A percentile compares a stretch with the other conserved stretches of the same genome.
phyloP scores from a whole-genome alignment of 345 rosid species.

The Ceriops decandra region DNA sequence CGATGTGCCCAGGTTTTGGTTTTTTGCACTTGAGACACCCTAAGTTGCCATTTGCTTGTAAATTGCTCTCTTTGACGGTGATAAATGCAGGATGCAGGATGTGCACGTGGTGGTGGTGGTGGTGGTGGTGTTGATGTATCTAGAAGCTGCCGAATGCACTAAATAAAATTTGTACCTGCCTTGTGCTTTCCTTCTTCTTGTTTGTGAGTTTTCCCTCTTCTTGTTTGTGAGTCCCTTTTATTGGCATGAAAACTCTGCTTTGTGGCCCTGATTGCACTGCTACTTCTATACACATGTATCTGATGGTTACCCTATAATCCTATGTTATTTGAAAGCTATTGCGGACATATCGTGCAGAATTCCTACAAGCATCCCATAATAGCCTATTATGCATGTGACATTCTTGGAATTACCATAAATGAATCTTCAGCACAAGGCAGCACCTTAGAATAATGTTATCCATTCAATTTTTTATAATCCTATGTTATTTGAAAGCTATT shows the following conservation, averaged over 20 bases:
- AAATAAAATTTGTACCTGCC: slow-evolving; percentile 7
- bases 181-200: neutral
- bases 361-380: neutral
- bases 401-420: neutral
- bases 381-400: neutral
- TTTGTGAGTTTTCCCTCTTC: neutral
- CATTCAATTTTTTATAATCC: neutral
- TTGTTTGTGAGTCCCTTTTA: neutral
- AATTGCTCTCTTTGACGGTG: neutral
- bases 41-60: neutral
- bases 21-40: neutral
- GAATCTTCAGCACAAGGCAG: no score
- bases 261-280: neutral
- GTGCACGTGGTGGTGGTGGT: no score
- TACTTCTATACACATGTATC: neutral
- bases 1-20: no score
- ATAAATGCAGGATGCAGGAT: slow-evolving; percentile 41
- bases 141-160: slow-evolving; percentile 5
- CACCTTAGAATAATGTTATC: no score
- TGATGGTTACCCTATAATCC: neutral
- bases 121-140: neutral
- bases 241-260: neutral
- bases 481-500: neutral
- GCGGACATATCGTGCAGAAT: neutral
- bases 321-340: neutral